Conservation (phyloP, 768 basidiomycete species). For the Gelatoporia subvermispora region DNA sequence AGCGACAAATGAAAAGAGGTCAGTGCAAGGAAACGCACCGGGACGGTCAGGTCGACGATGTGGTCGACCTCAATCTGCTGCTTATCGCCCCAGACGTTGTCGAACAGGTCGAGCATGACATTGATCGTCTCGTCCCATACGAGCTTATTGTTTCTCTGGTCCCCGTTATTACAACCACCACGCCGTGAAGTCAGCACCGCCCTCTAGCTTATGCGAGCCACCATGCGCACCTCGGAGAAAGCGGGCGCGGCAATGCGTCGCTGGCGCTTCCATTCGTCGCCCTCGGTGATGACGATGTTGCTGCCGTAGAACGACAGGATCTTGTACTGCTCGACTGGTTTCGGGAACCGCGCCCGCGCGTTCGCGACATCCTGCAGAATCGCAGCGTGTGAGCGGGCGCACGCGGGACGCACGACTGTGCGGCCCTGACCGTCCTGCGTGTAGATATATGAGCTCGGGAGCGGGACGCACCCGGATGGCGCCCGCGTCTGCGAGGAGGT, state of each 20-base stretch:
- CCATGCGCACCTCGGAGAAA: slow-evolving; percentile 49
- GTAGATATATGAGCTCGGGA: too few relatives aligned
- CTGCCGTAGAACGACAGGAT: slow-evolving; percentile 46
- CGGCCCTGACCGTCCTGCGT: too few relatives aligned
- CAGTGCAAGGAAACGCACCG: slow-evolving; percentile 34
- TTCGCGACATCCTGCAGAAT: slow-evolving; percentile 52
- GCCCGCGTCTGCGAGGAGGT: too few relatives aligned
- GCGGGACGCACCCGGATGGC: too few relatives aligned
- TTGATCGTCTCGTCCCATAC: slow-evolving; percentile 34
- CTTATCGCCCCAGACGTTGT: slow-evolving; percentile 43
- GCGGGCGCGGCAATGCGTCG: slow-evolving; percentile 60
- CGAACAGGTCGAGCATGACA: slow-evolving; percentile 26
- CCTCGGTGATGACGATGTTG: slow-evolving; percentile 64
- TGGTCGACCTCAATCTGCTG: slow-evolving; percentile 39
- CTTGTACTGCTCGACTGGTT: slow-evolving; percentile 44
- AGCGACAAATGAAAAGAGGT: too few relatives aligned
- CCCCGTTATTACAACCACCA: too few relatives aligned
- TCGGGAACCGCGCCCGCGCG: slow-evolving; percentile 50
- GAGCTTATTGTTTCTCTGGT: slow-evolving; percentile 31
- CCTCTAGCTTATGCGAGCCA: not conserved
- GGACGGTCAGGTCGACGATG: slow-evolving; percentile 47
- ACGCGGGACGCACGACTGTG: too few relatives aligned
- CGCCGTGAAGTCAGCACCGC: not conserved
- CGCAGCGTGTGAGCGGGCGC: too few relatives aligned
- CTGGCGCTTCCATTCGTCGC: slow-evolving; percentile 61